Base-by-base conservation (phyloP, 2,329 filamentous ascomycete species). In the Cladosporium phlei region DNA sequence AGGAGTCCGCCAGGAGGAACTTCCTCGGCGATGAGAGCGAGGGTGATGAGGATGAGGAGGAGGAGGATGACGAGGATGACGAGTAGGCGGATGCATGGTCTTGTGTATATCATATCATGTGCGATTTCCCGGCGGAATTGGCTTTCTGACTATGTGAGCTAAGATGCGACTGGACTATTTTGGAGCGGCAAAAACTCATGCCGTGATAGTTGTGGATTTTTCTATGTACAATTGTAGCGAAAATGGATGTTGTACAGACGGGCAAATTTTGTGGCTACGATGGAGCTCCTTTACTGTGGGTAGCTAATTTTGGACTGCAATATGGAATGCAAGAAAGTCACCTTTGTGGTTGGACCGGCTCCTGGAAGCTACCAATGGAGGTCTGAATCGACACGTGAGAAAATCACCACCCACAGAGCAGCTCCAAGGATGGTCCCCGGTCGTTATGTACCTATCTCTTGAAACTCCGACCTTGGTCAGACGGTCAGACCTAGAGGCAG, bases 1-100 rank as follows among this genome's bases (percentile, higher is more conserved):
- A 65, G 52, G 59, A 62, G 54, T 56, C 57, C 47, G 59, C 55
- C 29, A 61, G 55, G 49, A 60, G 59, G 34, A 56, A 53, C 17
- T 59, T 52, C 35, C 48, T 59, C 34, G 59, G 54, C 2, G 57
- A 58, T 16, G 57, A 59, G 28, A 59, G 60, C 16, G 59, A 60
- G 16, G 56, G 60, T 25, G 55, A 55, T 28, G 53, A 52, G 30
- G 37, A 47, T n/a, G 46, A 40, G 8, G 46, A 40, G 30, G 38
- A 40, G 27, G 38, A 38, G 35, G 37, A 47, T 17, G 45, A 40
- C 28, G 38, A 38, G 35, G 37, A 47, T 17, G 45, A 40, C 28
- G 45, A 42, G 38, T 38, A 40, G 32, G 38, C 19, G 29, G 28
- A 14, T 37, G 42, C 46, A 30, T 30, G 37, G 17, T 37, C 19